Percentiles rank a stretch among this genome's conserved stretches.
These are phyloP conservation scores for Fusarium keratoplasticum DNA, from an alignment of 2,329 filamentous ascomycete species.

Conservation along the genomic window DNA sequence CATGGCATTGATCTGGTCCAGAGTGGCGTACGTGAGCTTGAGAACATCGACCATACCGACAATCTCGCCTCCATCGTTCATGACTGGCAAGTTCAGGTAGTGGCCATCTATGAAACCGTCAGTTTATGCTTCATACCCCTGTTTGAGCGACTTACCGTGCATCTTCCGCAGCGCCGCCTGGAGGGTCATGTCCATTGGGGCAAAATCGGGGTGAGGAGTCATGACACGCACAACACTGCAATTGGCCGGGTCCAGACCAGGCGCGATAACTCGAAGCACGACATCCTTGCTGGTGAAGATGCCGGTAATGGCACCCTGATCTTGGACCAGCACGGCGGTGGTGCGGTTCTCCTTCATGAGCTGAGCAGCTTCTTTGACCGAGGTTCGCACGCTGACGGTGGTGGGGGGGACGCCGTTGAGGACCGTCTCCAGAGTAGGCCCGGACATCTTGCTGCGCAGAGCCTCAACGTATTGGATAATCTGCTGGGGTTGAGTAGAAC, in stretches of 20 bases:
- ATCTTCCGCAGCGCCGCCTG: slow-evolving; percentile 98
- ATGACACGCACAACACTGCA: slow-evolving; percentile 99
- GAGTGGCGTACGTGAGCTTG: slow-evolving; percentile 96
- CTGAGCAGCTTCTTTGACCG: slow-evolving; percentile 93
- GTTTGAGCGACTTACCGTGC: slow-evolving; percentile 77
- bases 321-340: slow-evolving; percentile 94
- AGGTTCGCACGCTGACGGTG: slow-evolving; percentile 94
- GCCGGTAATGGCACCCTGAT: slow-evolving; percentile 96
- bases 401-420: slow-evolving; percentile 91
- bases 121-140: neutral
- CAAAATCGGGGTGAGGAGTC: slow-evolving; percentile 99
- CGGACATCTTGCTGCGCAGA: slow-evolving; percentile 95
- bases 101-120: slow-evolving; percentile 79
- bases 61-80: slow-evolving; percentile 97
- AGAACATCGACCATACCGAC: slow-evolving; percentile 99
- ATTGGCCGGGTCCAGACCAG: slow-evolving; percentile 90
- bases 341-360: slow-evolving; percentile 99
- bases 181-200: slow-evolving; percentile 98
- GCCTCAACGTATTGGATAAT: slow-evolving; percentile 99
- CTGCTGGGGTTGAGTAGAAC: slow-evolving; percentile 95
- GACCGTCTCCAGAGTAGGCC: slow-evolving; percentile 94
- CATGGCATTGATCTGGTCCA: slow-evolving; percentile 99
- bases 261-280: slow-evolving; percentile 96
- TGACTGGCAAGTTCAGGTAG: slow-evolving; percentile 97
- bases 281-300: slow-evolving; percentile 99